These are phyloP conservation scores for Aspergillus sp. DNA, from an alignment of 2,329 filamentous ascomycete species.

Conservation along the genomic window DNA sequence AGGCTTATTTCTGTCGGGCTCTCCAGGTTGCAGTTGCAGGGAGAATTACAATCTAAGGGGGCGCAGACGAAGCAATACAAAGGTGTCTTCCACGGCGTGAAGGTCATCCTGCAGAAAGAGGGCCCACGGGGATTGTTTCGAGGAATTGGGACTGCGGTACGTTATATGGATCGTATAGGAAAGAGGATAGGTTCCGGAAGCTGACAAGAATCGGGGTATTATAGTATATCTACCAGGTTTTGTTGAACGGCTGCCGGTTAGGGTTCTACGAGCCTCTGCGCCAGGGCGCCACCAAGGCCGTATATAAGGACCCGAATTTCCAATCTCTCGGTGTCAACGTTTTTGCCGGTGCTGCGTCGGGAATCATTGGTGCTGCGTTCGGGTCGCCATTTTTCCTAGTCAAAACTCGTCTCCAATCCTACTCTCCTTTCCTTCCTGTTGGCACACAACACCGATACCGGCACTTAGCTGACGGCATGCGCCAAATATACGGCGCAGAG, in stretches of 20 bases:
- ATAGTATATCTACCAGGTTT: slow-evolving; percentile 87
- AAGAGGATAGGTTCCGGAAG: background rate
- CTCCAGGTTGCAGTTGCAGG: slow-evolving; percentile 81
- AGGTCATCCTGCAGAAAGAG: slow-evolving; percentile 84
- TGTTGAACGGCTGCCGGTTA: slow-evolving; percentile 90
- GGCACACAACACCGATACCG: slow-evolving; percentile 94
- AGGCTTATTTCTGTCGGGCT: background rate
- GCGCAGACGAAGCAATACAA: slow-evolving; percentile 81
- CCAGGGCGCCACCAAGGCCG: slow-evolving; percentile 55
- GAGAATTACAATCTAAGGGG: slow-evolving; percentile 80
- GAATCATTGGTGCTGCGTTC: slow-evolving; percentile 82
- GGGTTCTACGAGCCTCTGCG: slow-evolving; percentile 97
- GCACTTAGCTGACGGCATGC: slow-evolving; percentile 74
- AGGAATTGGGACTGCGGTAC: slow-evolving; percentile 73
- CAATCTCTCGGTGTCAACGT: slow-evolving; percentile 90
- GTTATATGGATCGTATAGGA: slow-evolving; percentile 5
- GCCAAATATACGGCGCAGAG: slow-evolving; percentile 68
- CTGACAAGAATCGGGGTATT: slow-evolving; percentile 5
- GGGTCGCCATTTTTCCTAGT: slow-evolving; percentile 96
- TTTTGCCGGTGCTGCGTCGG: slow-evolving; percentile 80
- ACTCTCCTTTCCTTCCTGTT: slow-evolving; percentile 82
- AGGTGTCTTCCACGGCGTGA: slow-evolving; percentile 83
- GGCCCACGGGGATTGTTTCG: slow-evolving; percentile 77
- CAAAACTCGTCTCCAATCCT: slow-evolving; percentile 93
- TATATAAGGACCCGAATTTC: slow-evolving; percentile 63